phyloP scores from a whole-genome alignment of 371 early-diverging fungal genomes.

The Apophysomyces variabilis region DNA sequence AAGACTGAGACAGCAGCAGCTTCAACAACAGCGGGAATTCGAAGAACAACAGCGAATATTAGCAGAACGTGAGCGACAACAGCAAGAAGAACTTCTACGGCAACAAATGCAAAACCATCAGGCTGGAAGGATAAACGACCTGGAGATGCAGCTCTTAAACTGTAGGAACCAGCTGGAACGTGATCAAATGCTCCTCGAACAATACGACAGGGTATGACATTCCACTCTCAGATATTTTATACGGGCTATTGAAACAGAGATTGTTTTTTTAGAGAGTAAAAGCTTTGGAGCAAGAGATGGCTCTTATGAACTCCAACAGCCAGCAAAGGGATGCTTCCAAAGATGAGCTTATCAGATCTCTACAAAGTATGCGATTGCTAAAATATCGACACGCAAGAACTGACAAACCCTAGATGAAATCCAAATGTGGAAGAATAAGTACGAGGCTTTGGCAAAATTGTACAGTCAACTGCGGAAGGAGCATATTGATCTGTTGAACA shows the following conservation, averaged over 20 bases:
- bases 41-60: constrained; percentile 76
- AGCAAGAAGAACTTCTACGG: constrained; percentile 68
- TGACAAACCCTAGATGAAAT: constrained; percentile 58
- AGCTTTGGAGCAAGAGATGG: constrained; percentile 83
- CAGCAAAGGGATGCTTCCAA: constrained; percentile 75
- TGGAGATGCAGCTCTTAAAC: constrained; percentile 80
- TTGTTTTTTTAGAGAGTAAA: constrained; percentile 53
- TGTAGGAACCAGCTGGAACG: constrained; percentile 80
- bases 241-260: not conserved
- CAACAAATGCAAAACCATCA: constrained; percentile 79
- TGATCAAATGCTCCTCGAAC: constrained; percentile 81
- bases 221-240: not conserved
- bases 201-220: constrained; percentile 74
- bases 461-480: constrained; percentile 96
- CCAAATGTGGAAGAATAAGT: constrained; percentile 89
- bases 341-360: constrained; percentile 74
- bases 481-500: constrained; percentile 90
- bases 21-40: constrained; percentile 75
- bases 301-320: constrained; percentile 68
- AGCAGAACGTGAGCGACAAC: constrained; percentile 68
- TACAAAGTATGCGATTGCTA: constrained; percentile 63
- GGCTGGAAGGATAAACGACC: constrained; percentile 74
- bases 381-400: not conserved
- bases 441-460: constrained; percentile 90
- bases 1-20: constrained; percentile 55